A percentile compares a stretch with the other conserved stretches of the same genome.
Conservation (phyloP, 2,329 filamentous ascomycete genomes). For the Arthrobotrys conoides region DNA sequence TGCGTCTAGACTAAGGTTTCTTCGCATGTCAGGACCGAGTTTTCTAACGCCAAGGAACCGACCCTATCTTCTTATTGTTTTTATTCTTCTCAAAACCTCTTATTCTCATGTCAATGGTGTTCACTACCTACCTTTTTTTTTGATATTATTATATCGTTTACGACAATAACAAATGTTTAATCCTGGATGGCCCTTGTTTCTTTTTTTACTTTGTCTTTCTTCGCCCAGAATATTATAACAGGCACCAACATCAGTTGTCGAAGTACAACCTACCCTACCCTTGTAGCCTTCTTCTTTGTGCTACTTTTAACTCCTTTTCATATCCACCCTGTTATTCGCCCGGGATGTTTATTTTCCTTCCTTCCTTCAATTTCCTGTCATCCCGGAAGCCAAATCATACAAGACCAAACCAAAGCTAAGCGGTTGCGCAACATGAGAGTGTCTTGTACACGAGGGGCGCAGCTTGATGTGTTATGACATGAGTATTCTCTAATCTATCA, state of each 20-base stretch:
- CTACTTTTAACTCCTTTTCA: slow-evolving; percentile 11
- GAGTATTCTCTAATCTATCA: slow-evolving; percentile 41
- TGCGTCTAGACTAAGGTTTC: slow-evolving; percentile 9
- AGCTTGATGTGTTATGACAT: slow-evolving; percentile 55
- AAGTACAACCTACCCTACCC: slow-evolving; percentile 1
- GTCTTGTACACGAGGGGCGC: slow-evolving; percentile 30
- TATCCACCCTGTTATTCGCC: slow-evolving; percentile 14
- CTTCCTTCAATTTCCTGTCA: slow-evolving; percentile 9
- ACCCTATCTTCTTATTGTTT: slow-evolving; percentile 1
- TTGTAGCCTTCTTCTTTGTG: slow-evolving; percentile 1
- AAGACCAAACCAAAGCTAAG: neutral
- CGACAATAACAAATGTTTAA: slow-evolving; percentile 59
- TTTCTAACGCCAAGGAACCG: slow-evolving; percentile 25
- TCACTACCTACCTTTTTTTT: slow-evolving; percentile 30
- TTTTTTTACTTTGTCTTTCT: neutral
- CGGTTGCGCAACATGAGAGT: slow-evolving; percentile 34
- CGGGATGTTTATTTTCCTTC: slow-evolving; percentile 23
- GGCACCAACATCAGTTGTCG: slow-evolving; percentile 6
- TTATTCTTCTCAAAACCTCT: slow-evolving; percentile 22
- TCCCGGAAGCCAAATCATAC: slow-evolving; percentile 8
- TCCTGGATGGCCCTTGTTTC: slow-evolving; percentile 37
- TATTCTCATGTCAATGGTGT: slow-evolving; percentile 51
- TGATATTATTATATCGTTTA: slow-evolving; percentile 42
- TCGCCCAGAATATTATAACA: slow-evolving; percentile 24
- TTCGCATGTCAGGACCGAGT: neutral